Evolutionary conservation across 2,329 filamentous ascomycete species (phyloP).

Genomic region (Polychaeton citri): DNA sequence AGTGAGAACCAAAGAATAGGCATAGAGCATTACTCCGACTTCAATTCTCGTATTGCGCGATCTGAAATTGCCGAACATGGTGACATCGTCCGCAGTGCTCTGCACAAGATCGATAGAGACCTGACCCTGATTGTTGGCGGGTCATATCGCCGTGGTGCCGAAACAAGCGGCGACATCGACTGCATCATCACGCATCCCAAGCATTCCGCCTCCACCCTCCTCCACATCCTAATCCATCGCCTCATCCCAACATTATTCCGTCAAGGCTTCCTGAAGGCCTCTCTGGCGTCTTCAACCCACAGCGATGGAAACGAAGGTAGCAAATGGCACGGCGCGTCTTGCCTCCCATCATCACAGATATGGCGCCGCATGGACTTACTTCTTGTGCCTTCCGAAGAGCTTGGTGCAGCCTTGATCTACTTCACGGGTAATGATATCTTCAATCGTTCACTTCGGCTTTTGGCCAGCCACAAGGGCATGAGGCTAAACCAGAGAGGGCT

Average conservation of each 20-base stretch:
- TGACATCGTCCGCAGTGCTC: conserved; percentile 45
- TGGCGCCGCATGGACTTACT: conserved; percentile 82
- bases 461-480: conserved; percentile 73
- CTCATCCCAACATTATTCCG: conserved; percentile 51
- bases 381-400: conserved; percentile 63
- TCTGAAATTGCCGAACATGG: conserved; percentile 60
- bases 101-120: conserved; percentile 45
- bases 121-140: conserved; percentile 67
- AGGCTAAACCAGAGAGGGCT: conserved; percentile 72
- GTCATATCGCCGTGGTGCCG: conserved; percentile 69
- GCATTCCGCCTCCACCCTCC: conserved; percentile 45
- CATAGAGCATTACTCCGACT: conserved; percentile 66
- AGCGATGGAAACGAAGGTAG: conserved; percentile 38
- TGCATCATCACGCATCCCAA: conserved; percentile 62
- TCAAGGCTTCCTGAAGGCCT: conserved; percentile 53
- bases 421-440: conserved; percentile 95
- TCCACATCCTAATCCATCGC: conserved; percentile 45
- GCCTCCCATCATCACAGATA: conserved; percentile 44
- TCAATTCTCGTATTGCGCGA: conserved; percentile 66
- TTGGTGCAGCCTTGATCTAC: conserved; percentile 80
- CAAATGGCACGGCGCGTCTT: conserved; percentile 82
- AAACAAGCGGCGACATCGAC: conserved; percentile 69
- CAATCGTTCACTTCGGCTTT: conserved; percentile 69
- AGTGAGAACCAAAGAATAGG: conserved; percentile 60
- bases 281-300: conserved; percentile 44